Base-by-base conservation (phyloP, 805 yeast species). In the Cyberlindnera samutprakarnensis region DNA sequence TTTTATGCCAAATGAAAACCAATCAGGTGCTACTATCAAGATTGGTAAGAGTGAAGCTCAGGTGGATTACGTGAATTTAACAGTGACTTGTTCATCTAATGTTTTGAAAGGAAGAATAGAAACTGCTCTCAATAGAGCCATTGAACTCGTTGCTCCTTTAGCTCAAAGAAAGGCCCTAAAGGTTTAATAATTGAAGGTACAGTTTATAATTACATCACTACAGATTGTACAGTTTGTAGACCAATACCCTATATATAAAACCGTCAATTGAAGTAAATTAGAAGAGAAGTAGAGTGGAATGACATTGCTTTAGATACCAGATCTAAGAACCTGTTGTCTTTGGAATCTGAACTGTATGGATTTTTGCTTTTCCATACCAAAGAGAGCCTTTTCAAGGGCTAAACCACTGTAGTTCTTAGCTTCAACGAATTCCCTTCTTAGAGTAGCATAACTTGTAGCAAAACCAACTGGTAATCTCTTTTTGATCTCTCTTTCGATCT, bases 381-480 rank as follows among this genome's bases (percentile, higher is more conserved):
- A 72, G 38, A 90, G 59, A 0, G 96, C 94, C 51, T 75, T 78
- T 44, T 87, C 95, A 42, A 90, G 63, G 0, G 95, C 90, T 32
- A 73, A 72, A 31, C 75, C 74, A 19, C 78, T 66, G 44, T 71
- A 78, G 35, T 68, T 68, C 31, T 75, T 74, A 24, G 72, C 69
- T 20, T 70, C 78, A 14, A 82, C 84, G 54, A 88, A 82, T 59
- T 90, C 96, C 38, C 80, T 73, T 47, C 84, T 71, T 36, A 92
- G 67, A 4, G 95, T 86, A 43, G 72, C 75, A 55, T 85, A 84
- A 13, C 90, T 78, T 1, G 97, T 87, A 23, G 94, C 82, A 88
- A 95, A 92, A 14, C 98, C 98, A 41, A 92, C 79, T 12, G 97
- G 96, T 43, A 92, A 68, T 56, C 97, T 75, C 58, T 92, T 77